These are phyloP conservation scores for Rhytidhysteron rufulum DNA, from an alignment of 2,329 filamentous ascomycete genomes.

Conservation along the genomic window DNA sequence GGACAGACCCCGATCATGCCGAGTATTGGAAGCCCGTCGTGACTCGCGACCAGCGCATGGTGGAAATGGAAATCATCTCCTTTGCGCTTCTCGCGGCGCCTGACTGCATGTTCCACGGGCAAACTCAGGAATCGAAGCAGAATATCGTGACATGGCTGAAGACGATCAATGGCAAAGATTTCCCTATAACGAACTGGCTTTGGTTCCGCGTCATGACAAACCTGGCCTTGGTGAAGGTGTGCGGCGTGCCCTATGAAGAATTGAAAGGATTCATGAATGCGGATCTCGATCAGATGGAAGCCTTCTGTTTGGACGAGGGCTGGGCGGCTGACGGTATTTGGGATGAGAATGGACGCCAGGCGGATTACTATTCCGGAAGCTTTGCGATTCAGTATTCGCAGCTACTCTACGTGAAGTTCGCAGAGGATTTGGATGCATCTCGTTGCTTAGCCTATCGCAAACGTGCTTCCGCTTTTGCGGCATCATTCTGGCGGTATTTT, in stretches of 20 bases:
- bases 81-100: slow-evolving; percentile 48
- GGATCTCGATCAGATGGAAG: slow-evolving; percentile 44
- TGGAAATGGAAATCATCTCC: slow-evolving; percentile 51
- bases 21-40: slow-evolving; percentile 49
- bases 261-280: slow-evolving; percentile 37
- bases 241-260: slow-evolving; percentile 33
- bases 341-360: slow-evolving; percentile 38
- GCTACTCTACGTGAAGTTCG: slow-evolving; percentile 45
- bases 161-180: slow-evolving; percentile 42
- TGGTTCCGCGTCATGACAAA: slow-evolving; percentile 53
- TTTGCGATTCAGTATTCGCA: slow-evolving; percentile 54
- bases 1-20: slow-evolving; percentile 27
- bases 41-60: slow-evolving; percentile 51
- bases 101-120: slow-evolving; percentile 28
- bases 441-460: slow-evolving; percentile 37
- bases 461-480: slow-evolving; percentile 41
- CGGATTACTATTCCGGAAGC: slow-evolving; percentile 53
- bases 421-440: slow-evolving; percentile 38
- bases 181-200: slow-evolving; percentile 50
- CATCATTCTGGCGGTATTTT: slow-evolving; percentile 48
- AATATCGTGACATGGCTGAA: slow-evolving; percentile 43
- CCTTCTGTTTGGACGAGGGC: slow-evolving; percentile 43
- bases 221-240: slow-evolving; percentile 42
- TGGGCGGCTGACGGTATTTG: slow-evolving; percentile 49
- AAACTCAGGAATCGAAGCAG: slow-evolving; percentile 23